phyloP scores from a whole-genome alignment of 306 rosid species.

The Pyrus pyrifolia region DNA sequence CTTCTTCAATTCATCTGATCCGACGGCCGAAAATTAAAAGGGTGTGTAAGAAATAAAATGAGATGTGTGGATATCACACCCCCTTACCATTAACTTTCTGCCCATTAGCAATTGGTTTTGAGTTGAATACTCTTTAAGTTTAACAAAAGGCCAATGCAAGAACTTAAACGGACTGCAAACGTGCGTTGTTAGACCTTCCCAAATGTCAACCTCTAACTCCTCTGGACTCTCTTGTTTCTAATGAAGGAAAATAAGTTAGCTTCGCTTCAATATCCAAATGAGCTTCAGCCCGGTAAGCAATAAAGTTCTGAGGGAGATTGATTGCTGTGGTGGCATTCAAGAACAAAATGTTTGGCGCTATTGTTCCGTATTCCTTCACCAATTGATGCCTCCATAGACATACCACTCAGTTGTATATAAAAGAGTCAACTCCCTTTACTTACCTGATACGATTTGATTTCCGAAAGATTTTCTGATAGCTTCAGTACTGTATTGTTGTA shows the following conservation, averaged over 20 bases:
- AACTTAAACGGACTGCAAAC: not conserved
- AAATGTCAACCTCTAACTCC: not conserved
- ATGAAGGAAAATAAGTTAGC: not conserved
- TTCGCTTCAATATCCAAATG: not conserved
- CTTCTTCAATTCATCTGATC: too few species aligned
- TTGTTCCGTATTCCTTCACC: not conserved
- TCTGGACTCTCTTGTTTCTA: not conserved
- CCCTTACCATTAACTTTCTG: not conserved
- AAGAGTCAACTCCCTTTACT: not conserved
- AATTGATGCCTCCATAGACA: not conserved
- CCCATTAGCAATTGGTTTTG: not conserved
- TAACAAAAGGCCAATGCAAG: not conserved
- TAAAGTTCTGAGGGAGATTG: not conserved
- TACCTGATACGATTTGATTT: not conserved
- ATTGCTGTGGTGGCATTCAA: not conserved
- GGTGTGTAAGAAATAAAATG: too few species aligned
- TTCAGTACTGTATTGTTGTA: conserved; percentile 6
- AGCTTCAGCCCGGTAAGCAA: not conserved
- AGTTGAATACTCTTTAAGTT: not conserved
- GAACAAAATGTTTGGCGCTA: not conserved
- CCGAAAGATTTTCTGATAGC: conserved; percentile 4
- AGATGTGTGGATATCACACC: too few species aligned
- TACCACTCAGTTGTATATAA: conserved; percentile 10
- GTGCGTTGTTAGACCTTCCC: not conserved
- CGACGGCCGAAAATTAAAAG: too few species aligned